These are phyloP conservation scores for Pythium phragmitis DNA, from an alignment of 352 stramenopile genomes.

Conservation along the genomic window DNA sequence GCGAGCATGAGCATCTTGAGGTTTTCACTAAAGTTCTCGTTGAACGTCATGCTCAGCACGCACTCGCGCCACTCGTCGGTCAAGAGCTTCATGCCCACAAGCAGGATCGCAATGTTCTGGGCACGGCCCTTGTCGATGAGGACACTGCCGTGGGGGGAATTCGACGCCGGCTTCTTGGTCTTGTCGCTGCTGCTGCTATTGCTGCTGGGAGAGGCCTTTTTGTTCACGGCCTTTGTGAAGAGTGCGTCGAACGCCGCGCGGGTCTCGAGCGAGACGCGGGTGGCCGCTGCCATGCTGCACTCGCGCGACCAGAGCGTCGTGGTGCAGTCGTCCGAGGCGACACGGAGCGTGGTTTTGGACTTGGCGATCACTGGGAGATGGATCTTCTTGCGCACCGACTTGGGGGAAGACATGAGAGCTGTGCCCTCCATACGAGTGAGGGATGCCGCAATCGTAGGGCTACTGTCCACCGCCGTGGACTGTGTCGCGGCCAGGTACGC, in stretches of 20 bases:
- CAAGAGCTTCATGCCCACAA: conserved; percentile 14
- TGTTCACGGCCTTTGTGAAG: not conserved
- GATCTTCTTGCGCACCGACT: not conserved
- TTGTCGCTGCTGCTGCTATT: not conserved
- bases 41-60: conserved; percentile 7
- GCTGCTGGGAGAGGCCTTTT: not conserved
- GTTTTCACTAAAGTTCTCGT: conserved; percentile 2
- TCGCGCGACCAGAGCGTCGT: conserved; percentile 5
- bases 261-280: not conserved
- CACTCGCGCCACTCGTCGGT: conserved; percentile 19
- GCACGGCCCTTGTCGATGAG: conserved; percentile 13
- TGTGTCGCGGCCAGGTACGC: conserved; percentile 5
- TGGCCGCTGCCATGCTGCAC: not conserved
- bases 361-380: conserved; percentile 8
- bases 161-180: not conserved
- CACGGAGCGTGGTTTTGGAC: not conserved
- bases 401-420: not conserved
- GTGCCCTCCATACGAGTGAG: not conserved
- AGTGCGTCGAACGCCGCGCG: not conserved
- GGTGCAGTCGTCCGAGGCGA: not conserved
- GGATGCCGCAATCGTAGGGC: too few species aligned
- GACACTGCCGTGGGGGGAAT: not conserved
- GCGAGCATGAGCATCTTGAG: conserved; percentile 10
- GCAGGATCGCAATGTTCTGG: conserved; percentile 16
- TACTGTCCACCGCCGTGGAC: not conserved